A percentile compares a stretch with the other conserved stretches of the same genome.
Evolutionary conservation across 108 stramenopile genomes (phyloP).

Genomic region (Cyclotella baltica): DNA sequence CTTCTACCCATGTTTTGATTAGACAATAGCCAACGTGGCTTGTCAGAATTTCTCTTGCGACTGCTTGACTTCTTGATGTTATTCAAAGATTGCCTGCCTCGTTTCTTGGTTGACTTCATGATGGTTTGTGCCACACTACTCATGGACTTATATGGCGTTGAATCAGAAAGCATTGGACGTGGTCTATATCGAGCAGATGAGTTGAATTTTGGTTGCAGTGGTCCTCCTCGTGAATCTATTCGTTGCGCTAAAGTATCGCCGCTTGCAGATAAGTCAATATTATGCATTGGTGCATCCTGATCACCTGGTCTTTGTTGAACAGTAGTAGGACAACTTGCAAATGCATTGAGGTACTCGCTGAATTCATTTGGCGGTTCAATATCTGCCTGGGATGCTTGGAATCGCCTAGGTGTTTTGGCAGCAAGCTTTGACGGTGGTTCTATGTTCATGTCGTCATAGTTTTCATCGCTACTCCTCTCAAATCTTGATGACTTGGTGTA

Average conservation of each 20-base stretch:
- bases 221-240: not conserved
- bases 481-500: too few species aligned
- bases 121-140: not conserved
- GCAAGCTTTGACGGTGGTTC: not conserved
- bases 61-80: slow-evolving; percentile 4
- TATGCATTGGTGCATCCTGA: not conserved
- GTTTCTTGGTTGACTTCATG: not conserved
- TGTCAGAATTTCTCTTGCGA: not conserved
- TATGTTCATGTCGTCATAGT: not conserved
- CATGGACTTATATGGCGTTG: not conserved
- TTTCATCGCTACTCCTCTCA: not conserved
- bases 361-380: slow-evolving; percentile 26
- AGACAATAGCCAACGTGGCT: slow-evolving; percentile 31
- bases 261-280: not conserved
- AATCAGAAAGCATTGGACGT: slow-evolving; percentile 3
- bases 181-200: slow-evolving; percentile 7
- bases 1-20: slow-evolving; percentile 37
- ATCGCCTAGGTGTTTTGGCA: not conserved
- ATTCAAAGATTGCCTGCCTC: not conserved
- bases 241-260: not conserved
- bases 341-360: slow-evolving; percentile 29
- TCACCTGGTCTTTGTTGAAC: not conserved
- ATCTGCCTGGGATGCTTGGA: not conserved
- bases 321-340: not conserved
- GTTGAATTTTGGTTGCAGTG: not conserved